These are phyloP conservation scores for Beauveria medogensis DNA, from an alignment of 2,329 filamentous ascomycete species.

Conservation along the genomic window DNA sequence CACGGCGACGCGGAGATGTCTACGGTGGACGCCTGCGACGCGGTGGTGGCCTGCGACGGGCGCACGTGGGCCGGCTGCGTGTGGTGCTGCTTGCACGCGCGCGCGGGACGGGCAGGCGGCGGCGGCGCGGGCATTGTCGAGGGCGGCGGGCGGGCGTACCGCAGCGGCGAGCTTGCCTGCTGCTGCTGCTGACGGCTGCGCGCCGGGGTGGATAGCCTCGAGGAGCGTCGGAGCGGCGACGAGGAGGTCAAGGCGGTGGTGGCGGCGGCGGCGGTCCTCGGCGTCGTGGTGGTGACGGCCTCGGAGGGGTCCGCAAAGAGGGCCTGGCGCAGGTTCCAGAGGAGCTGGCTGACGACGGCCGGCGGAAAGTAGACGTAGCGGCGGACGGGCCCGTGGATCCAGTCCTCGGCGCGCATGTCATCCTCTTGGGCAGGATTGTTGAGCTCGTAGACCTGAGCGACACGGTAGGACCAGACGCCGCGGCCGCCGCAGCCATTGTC, in stretches of 20 bases:
- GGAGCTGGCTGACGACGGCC: conserved; percentile 47
- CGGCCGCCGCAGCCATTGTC: conserved; percentile 10
- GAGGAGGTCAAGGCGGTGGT: conserved; percentile 12
- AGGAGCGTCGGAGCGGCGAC: background rate
- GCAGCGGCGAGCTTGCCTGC: conserved; percentile 12
- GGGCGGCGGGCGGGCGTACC: conserved; percentile 11
- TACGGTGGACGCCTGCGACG: conserved; percentile 25
- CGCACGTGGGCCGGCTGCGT: conserved; percentile 13
- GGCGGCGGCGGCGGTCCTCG: background rate
- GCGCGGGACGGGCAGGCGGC: background rate
- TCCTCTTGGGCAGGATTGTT: conserved; percentile 48
- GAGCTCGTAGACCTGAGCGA: conserved; percentile 49
- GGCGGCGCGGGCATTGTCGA: conserved; percentile 15
- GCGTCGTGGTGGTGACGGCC: background rate
- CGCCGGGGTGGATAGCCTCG: background rate
- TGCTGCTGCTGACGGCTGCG: background rate
- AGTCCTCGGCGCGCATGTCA: conserved; percentile 46
- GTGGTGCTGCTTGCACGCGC: background rate
- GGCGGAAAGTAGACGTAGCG: conserved; percentile 48
- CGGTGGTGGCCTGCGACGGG: conserved; percentile 30
- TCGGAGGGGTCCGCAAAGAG: conserved; percentile 27
- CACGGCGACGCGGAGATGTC: background rate
- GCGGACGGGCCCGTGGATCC: conserved; percentile 41
- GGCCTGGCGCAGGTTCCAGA: conserved; percentile 49
- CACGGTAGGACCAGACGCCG: conserved; percentile 20